Percentiles rank a stretch among this genome's conserved stretches.
Evolutionary conservation across 345 rosid genomes (phyloP).

Genomic region (Toxicodendron radicans): DNA sequence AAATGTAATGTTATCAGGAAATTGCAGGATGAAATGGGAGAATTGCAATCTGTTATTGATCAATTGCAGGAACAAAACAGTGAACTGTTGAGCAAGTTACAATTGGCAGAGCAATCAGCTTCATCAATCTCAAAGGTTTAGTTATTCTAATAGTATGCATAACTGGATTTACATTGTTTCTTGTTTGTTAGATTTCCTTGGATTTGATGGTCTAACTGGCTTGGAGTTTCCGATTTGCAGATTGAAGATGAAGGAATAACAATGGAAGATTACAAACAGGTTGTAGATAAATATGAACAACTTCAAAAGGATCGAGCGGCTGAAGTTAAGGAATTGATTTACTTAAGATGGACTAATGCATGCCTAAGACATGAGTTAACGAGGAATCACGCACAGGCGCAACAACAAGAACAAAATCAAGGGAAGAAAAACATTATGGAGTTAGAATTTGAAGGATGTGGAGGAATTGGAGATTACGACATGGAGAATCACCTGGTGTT

Average conservation of each 20-base stretch:
- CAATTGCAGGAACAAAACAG: slow-evolving; percentile 45
- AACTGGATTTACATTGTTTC: neutral
- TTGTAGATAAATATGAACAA: slow-evolving; percentile 46
- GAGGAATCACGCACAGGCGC: slow-evolving; percentile 25
- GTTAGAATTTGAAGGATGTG: slow-evolving; percentile 26
- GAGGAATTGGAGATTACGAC: slow-evolving; percentile 20
- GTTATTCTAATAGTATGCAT: neutral
- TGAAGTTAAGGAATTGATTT: slow-evolving; percentile 51
- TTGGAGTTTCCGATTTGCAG: slow-evolving; percentile 27
- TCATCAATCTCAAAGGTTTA: slow-evolving; percentile 45
- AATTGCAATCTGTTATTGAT: slow-evolving; percentile 26
- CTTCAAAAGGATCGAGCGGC: slow-evolving; percentile 41
- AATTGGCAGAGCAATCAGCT: slow-evolving; percentile 26
- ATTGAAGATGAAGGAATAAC: slow-evolving; percentile 22
- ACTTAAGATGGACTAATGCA: slow-evolving; percentile 71
- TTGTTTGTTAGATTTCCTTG: neutral
- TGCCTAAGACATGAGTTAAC: slow-evolving; percentile 67
- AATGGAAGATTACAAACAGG: slow-evolving; percentile 42
- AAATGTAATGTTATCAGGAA: slow-evolving; percentile 33
- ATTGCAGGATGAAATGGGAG: slow-evolving; percentile 41
- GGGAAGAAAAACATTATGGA: slow-evolving; percentile 29
- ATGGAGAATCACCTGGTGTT: slow-evolving; percentile 27
- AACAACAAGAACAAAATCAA: slow-evolving; percentile 20
- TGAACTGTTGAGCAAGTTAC: slow-evolving; percentile 30
- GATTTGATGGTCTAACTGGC: neutral